These are phyloP conservation scores for Globisporangium camurandrum DNA, from an alignment of 352 stramenopile genomes.

Conservation along the genomic window DNA sequence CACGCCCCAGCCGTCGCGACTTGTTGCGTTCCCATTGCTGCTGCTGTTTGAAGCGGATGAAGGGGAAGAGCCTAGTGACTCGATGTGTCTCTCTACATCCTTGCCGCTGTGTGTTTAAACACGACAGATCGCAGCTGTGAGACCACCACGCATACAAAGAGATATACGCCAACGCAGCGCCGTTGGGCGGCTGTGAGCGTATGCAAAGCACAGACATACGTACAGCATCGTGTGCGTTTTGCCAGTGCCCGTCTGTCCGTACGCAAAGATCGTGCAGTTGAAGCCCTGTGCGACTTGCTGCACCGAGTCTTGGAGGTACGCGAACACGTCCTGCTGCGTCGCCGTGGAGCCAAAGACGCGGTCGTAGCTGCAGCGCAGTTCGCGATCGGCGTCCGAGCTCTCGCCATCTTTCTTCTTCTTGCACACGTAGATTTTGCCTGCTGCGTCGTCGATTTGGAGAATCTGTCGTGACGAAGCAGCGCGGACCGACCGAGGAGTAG, in stretches of 20 bases:
- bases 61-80: conserved; percentile 3
- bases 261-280: conserved; percentile 90
- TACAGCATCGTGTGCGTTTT: conserved; percentile 90
- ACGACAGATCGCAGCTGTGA: conserved; percentile 1
- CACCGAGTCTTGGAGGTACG: conserved; percentile 57
- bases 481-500: background rate
- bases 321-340: conserved; percentile 69
- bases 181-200: too few species aligned
- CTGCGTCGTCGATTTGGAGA: conserved; percentile 26
- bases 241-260: conserved; percentile 85
- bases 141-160: background rate
- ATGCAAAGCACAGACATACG: conserved; percentile 8
- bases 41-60: background rate
- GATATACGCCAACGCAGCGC: background rate
- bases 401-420: conserved; percentile 51
- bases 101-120: conserved; percentile 23
- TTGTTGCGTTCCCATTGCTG: conserved; percentile 5
- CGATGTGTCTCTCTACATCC: conserved; percentile 41
- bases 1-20: conserved; percentile 45
- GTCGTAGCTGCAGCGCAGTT: conserved; percentile 61
- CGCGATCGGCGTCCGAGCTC: conserved; percentile 26
- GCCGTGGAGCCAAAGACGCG: conserved; percentile 54
- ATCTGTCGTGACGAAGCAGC: conserved; percentile 5
- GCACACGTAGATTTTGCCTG: conserved; percentile 32
- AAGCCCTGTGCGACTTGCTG: conserved; percentile 79